Percentiles rank a stretch among this genome's conserved stretches.
Evolutionary conservation across 2,329 filamentous ascomycete species (phyloP).

Genomic region (Fusarium tuaranense): DNA sequence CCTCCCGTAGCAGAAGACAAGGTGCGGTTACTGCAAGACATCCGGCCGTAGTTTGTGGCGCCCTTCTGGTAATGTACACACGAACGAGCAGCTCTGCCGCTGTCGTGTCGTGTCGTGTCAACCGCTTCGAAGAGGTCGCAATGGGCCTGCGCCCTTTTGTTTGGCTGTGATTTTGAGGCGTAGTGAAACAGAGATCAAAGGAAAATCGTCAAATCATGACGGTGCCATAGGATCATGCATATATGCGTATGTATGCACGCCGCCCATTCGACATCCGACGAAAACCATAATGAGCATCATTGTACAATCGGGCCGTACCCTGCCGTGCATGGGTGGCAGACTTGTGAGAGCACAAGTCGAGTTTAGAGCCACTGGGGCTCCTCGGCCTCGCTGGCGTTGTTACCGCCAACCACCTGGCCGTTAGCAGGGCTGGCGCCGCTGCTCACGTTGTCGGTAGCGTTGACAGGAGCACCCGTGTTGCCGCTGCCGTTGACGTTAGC

Average conservation of each 20-base stretch:
- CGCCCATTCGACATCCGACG: conserved; percentile 38
- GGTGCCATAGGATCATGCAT: conserved; percentile 52
- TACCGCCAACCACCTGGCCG: conserved; percentile 19
- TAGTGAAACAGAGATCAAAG: conserved; percentile 51
- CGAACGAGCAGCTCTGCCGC: conserved; percentile 44
- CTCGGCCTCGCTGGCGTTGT: conserved; percentile 43
- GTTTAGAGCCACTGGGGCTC: conserved; percentile 56
- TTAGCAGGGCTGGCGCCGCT: conserved; percentile 24
- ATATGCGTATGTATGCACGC: conserved; percentile 45
- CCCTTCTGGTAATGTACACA: conserved; percentile 52
- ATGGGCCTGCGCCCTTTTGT: conserved; percentile 40
- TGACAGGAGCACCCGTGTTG: conserved; percentile 14
- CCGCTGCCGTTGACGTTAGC: conserved; percentile 11
- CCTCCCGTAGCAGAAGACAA: conserved; percentile 26
- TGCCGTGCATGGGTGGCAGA: conserved; percentile 28
- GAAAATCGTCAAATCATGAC: conserved; percentile 57
- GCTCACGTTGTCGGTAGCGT: conserved; percentile 22
- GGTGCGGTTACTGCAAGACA: conserved; percentile 27
- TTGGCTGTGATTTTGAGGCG: conserved; percentile 40
- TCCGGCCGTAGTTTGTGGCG: conserved; percentile 40
- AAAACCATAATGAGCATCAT: conserved; percentile 44
- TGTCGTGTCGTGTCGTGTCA: conserved; percentile 48
- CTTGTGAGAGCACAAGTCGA: conserved; percentile 38
- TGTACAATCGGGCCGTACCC: conserved; percentile 48
- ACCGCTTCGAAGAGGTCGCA: conserved; percentile 36